phyloP scores from a whole-genome alignment of 108 stramenopile species.

The Fistulifera pelliculosa region DNA sequence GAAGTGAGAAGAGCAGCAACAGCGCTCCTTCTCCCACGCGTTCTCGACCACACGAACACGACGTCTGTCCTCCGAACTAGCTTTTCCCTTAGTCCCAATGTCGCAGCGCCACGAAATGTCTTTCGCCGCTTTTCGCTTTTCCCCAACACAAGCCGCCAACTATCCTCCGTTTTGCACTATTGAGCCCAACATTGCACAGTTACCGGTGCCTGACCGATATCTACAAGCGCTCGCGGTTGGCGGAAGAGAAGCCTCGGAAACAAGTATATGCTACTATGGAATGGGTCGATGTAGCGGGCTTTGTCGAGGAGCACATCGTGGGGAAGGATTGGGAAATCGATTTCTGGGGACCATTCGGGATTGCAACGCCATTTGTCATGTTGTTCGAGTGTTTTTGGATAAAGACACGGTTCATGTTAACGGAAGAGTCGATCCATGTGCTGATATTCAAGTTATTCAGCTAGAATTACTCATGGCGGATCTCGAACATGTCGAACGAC shows the following conservation, averaged over 20 bases:
- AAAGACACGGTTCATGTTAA: constrained; percentile 81
- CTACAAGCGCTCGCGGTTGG: constrained; percentile 40
- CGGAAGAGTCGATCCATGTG: constrained; percentile 75
- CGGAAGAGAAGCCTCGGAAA: constrained; percentile 27
- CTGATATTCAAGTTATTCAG: constrained; percentile 85
- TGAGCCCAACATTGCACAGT: constrained; percentile 84
- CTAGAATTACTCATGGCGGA: constrained; percentile 85
- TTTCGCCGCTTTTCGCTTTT: too few relatives aligned
- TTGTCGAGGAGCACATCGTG: constrained; percentile 81
- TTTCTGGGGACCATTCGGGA: constrained; percentile 84
- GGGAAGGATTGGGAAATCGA: constrained; percentile 92
- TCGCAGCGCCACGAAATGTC: too few relatives aligned
- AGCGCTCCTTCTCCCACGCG: too few relatives aligned
- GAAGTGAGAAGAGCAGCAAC: too few relatives aligned
- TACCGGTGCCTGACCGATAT: constrained; percentile 70
- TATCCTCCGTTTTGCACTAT: constrained; percentile 99
- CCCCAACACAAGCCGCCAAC: constrained; percentile 11
- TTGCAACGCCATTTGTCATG: constrained; percentile 79
- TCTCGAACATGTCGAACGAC: constrained; percentile 76
- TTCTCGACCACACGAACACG: too few relatives aligned
- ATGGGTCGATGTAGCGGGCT: constrained; percentile 95
- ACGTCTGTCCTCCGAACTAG: too few relatives aligned
- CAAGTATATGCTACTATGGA: constrained; percentile 43
- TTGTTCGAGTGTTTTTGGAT: constrained; percentile 74
- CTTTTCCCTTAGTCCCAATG: too few relatives aligned